Percentiles rank a stretch among this genome's conserved stretches.
phyloP scores from a whole-genome alignment of 2,329 filamentous ascomycete genomes.

The Aspergillus sclerotialis region DNA sequence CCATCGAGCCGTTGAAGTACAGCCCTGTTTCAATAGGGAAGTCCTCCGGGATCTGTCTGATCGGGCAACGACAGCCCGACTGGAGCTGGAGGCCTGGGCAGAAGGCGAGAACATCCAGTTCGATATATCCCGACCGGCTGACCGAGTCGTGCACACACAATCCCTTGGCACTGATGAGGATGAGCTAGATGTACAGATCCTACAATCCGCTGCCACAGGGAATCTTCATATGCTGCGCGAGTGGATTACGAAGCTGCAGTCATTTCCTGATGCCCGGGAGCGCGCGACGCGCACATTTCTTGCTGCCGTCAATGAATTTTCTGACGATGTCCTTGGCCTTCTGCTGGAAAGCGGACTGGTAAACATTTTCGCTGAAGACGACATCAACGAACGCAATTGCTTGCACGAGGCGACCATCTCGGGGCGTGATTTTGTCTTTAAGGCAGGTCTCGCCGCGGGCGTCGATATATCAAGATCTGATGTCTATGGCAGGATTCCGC shows the following conservation, averaged over 20 bases:
- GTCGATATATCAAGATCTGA: conserved; percentile 77
- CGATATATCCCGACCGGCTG: conserved; percentile 45
- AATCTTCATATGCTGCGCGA: conserved; percentile 73
- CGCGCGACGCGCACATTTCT: conserved; percentile 85
- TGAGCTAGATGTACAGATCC: conserved; percentile 78
- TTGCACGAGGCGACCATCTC: conserved; percentile 96
- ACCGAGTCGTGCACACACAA: conserved; percentile 31
- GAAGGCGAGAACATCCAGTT: conserved; percentile 92
- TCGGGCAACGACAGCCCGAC: conserved; percentile 89
- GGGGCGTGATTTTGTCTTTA: conserved; percentile 70
- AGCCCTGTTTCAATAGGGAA: conserved; percentile 95
- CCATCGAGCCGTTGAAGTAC: conserved; percentile 90
- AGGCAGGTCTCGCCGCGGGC: conserved; percentile 64
- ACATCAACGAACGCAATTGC: conserved; percentile 96
- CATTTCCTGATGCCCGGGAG: conserved; percentile 58
- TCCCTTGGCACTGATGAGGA: conserved; percentile 68
- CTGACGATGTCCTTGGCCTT: conserved; percentile 65
- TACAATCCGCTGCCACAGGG: conserved; percentile 75
- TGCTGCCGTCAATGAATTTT: conserved; percentile 78
- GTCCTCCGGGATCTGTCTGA: conserved; percentile 96
- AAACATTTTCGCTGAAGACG: conserved; percentile 87
- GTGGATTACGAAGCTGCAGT: conserved; percentile 64
- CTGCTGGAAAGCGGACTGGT: conserved; percentile 76
- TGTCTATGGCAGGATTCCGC: conserved; percentile 85
- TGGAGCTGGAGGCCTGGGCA: conserved; percentile 93